phyloP scores from a whole-genome alignment of 257 asterid genomes.

The Solanum etuberosum region DNA sequence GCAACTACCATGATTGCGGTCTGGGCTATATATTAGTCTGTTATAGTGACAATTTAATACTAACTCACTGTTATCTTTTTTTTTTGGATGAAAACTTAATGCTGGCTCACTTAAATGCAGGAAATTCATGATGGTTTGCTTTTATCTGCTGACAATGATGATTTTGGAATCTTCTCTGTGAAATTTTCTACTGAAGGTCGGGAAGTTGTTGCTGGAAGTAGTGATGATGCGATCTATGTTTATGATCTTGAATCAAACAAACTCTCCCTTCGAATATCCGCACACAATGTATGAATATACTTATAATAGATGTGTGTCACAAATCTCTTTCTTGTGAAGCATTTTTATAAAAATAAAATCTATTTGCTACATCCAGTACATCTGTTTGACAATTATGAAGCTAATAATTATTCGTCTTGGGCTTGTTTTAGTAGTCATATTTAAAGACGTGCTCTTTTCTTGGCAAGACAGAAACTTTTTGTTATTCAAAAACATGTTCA shows the following conservation, averaged over 20 bases:
- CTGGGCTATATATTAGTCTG: neutral
- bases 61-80: neutral
- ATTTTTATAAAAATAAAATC: neutral
- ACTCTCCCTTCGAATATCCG: constrained; percentile 58
- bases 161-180: constrained; percentile 75
- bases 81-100: neutral
- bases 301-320: neutral
- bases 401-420: neutral
- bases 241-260: constrained; percentile 76
- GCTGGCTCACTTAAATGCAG: constrained; percentile 22
- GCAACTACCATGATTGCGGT: neutral
- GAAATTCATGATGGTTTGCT: constrained; percentile 78
- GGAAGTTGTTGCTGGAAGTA: constrained; percentile 85
- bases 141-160: constrained; percentile 37
- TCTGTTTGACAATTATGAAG: neutral
- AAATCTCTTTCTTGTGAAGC: neutral
- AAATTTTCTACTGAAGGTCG: constrained; percentile 82
- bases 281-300: constrained; percentile 41
- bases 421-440: neutral
- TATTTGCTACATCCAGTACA: neutral
- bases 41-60: neutral
- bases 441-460: neutral
- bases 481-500: neutral
- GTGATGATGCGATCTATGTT: constrained; percentile 67
- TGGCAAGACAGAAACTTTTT: neutral